These are phyloP conservation scores for Saprolegnia parasitica DNA, from an alignment of 352 stramenopile genomes.

Conservation along the genomic window DNA sequence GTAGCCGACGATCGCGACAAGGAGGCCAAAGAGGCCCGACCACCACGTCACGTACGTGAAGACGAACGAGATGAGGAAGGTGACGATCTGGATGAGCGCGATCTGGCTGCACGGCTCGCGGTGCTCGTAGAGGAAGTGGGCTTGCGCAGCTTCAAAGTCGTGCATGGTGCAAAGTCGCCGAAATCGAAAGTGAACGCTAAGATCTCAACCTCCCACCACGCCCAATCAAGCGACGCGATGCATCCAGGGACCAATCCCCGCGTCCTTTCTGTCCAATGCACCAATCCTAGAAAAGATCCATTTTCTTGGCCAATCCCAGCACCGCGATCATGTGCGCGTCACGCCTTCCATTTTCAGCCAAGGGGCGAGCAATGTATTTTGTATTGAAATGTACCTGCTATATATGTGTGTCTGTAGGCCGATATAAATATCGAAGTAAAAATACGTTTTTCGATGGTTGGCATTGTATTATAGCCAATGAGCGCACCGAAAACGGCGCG, in stretches of 20 bases:
- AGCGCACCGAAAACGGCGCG: background rate
- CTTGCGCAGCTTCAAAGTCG: conserved; percentile 65
- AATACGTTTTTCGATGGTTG: background rate
- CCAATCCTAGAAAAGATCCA: background rate
- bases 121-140: conserved; percentile 80
- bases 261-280: background rate
- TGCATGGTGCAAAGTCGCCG: conserved; percentile 39
- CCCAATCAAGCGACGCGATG: no score
- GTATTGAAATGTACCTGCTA: conserved; percentile 12
- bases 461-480: conserved; percentile 11
- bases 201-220: background rate
- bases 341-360: conserved; percentile 5
- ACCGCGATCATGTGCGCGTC: background rate
- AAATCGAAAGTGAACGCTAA: conserved; percentile 24
- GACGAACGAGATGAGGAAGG: conserved; percentile 64
- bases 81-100: conserved; percentile 62
- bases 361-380: background rate
- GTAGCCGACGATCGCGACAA: conserved; percentile 76
- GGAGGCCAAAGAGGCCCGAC: conserved; percentile 66
- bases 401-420: background rate
- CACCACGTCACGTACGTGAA: conserved; percentile 84
- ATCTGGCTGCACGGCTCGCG: conserved; percentile 79
- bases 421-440: background rate
- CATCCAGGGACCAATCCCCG: background rate
- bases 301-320: conserved; percentile 8